These are phyloP conservation scores for Wickerhamomyces bisporus DNA, from an alignment of 805 yeast genomes.

Conservation along the genomic window DNA sequence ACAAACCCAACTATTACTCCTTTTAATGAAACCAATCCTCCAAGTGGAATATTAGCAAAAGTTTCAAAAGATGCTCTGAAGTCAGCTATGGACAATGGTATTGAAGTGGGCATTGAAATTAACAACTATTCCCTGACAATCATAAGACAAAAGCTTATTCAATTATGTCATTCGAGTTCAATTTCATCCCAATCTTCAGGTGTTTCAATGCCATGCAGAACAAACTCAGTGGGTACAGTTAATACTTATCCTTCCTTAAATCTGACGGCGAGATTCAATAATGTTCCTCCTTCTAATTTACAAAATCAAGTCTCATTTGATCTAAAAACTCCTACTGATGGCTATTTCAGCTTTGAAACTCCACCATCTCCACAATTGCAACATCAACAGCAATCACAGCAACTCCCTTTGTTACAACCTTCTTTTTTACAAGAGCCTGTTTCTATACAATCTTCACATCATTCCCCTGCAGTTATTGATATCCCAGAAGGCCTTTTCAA, in stretches of 20 bases:
- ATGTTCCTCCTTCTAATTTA: background rate
- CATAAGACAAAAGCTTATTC: slow-evolving; percentile 34
- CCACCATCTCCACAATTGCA: slow-evolving; percentile 13
- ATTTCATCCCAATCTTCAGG: slow-evolving; percentile 7
- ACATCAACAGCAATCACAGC: slow-evolving; percentile 2
- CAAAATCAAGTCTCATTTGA: slow-evolving; percentile 12
- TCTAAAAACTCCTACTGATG: slow-evolving; percentile 17
- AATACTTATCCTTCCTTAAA: slow-evolving; percentile 18
- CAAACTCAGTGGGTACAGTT: slow-evolving; percentile 16
- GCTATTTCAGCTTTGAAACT: slow-evolving; percentile 22
- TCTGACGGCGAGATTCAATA: slow-evolving; percentile 15
- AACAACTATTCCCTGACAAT: slow-evolving; percentile 32
- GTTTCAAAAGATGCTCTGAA: slow-evolving; percentile 53
- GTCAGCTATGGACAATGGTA: slow-evolving; percentile 25
- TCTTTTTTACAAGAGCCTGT: slow-evolving; percentile 15
- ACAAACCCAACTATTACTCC: slow-evolving; percentile 64
- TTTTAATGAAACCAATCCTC: slow-evolving; percentile 59
- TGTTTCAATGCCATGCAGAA: slow-evolving; percentile 9
- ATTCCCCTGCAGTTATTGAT: slow-evolving; percentile 9
- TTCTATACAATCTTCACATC: slow-evolving; percentile 1
- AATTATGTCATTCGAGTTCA: slow-evolving; percentile 15
- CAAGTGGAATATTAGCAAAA: slow-evolving; percentile 57
- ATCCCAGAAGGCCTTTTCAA: slow-evolving; percentile 28
- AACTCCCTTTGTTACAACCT: slow-evolving; percentile 13
- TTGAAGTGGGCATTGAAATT: slow-evolving; percentile 34